These are phyloP conservation scores for Phialemoniopsis sp. DNA, from an alignment of 2,329 filamentous ascomycete species.

Conservation along the genomic window DNA sequence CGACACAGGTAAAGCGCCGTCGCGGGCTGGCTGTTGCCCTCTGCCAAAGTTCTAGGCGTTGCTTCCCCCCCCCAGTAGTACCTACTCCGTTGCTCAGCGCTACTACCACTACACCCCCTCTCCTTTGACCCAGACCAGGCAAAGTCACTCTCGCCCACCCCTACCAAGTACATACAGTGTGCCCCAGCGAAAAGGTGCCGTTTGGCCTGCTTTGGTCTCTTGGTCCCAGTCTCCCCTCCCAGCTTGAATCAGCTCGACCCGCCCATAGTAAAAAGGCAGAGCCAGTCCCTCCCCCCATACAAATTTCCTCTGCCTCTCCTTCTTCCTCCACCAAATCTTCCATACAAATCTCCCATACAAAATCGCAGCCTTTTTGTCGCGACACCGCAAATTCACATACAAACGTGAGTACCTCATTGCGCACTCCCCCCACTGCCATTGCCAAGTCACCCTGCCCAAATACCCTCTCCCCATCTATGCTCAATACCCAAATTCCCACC, in stretches of 20 bases:
- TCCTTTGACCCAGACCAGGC: too few relatives aligned
- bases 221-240: conserved; percentile 16
- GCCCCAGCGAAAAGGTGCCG: not conserved
- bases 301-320: conserved; percentile 47
- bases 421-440: conserved; percentile 31
- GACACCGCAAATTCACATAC: conserved; percentile 39
- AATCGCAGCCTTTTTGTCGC: conserved; percentile 21
- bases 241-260: conserved; percentile 49
- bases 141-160: not conserved
- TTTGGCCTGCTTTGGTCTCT: not conserved
- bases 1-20: too few relatives aligned
- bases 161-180: not conserved
- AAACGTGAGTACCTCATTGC: conserved; percentile 50
- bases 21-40: too few relatives aligned
- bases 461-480: not conserved
- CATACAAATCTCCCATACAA: conserved; percentile 58
- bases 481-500: not conserved
- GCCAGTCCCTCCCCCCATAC: conserved; percentile 51
- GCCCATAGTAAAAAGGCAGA: conserved; percentile 60
- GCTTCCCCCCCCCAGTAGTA: too few relatives aligned
- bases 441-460: conserved; percentile 30
- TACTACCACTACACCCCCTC: too few relatives aligned
- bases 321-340: conserved; percentile 34
- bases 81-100: too few relatives aligned
- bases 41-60: too few relatives aligned